A percentile compares a stretch with the other conserved stretches of the same genome.
Evolutionary conservation across 352 stramenopile genomes (phyloP).

Genomic region (Phytophthora cactorum): DNA sequence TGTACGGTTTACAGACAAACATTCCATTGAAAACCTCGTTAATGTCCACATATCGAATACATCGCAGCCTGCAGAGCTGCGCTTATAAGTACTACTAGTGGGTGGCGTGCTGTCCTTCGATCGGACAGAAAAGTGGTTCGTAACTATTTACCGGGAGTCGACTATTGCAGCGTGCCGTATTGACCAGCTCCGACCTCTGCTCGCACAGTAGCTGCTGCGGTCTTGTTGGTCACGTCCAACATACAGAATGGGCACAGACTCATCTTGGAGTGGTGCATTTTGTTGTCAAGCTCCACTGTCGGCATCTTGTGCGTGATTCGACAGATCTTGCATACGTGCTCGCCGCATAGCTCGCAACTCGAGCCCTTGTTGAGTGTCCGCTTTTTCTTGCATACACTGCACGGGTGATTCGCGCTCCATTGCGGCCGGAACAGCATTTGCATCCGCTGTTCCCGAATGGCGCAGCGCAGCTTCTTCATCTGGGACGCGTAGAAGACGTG

Average conservation of each 20-base stretch:
- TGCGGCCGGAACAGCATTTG: slow-evolving; percentile 28
- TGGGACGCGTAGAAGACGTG: slow-evolving; percentile 34
- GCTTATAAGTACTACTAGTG: slow-evolving; percentile 25
- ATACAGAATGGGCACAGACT: slow-evolving; percentile 33
- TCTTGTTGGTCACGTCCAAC: slow-evolving; percentile 22
- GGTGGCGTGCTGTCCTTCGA: slow-evolving; percentile 20
- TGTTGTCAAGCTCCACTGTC: slow-evolving; percentile 37
- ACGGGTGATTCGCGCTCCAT: slow-evolving; percentile 22
- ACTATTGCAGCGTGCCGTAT: slow-evolving; percentile 28
- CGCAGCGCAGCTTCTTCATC: slow-evolving; percentile 32
- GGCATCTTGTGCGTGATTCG: slow-evolving; percentile 31
- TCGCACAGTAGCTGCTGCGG: slow-evolving; percentile 20
- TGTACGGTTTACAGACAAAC: background rate
- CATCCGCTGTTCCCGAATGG: slow-evolving; percentile 25
- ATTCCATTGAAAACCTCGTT: slow-evolving; percentile 7
- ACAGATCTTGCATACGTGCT: slow-evolving; percentile 32
- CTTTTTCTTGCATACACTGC: slow-evolving; percentile 36
- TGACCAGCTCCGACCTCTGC: slow-evolving; percentile 28
- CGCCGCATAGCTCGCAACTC: slow-evolving; percentile 31
- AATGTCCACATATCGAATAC: slow-evolving; percentile 21
- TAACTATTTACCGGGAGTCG: background rate
- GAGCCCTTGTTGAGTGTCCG: slow-evolving; percentile 32
- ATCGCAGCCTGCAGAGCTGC: slow-evolving; percentile 10
- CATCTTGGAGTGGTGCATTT: slow-evolving; percentile 27
- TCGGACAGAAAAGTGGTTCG: slow-evolving; percentile 21